Evolutionary conservation across 2,329 filamentous ascomycete genomes (phyloP), one percentile per base, ranked within the genome.

Genomic region (Neopestalotiopsis rosae): DNA sequence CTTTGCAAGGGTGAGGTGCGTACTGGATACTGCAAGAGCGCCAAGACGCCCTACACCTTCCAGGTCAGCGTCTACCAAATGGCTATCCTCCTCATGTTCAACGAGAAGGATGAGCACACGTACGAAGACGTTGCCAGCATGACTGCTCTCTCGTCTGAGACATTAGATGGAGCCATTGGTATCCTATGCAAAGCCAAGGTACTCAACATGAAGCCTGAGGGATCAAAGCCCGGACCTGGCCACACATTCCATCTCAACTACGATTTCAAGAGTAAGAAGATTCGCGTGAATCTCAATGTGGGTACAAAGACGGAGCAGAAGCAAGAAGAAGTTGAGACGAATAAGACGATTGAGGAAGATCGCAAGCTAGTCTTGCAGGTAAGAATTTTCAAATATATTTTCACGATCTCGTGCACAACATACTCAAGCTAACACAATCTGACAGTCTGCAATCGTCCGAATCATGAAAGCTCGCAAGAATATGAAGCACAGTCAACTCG

Each of bases 401-500:
- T 68, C 5, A 57, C 7, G 38, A 12, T 61, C 38, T 32, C 61
- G 57, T 28, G 20, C 2, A 57, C 42, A 38, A 61, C 52, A 62
- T 66, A 7, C 4, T 17, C 14, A 9, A 52, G n/a, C 69, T 68
- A 72, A 69, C 30, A 49, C 65, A 14, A 58, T 71, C 65, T 68
- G 10, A 10, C 73, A 99, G 95, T 98, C 96, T 71, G 95, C 95
- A 30, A 98, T 99, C 80, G 96, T 99, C 68, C 94, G 96, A 77
- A 98, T 99, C 85, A 99, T 99, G 96, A 99, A 99, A 86, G 97
- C 95, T 3, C 92, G 96, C 70, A 98, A 99, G 90, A 94, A 92
- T 84, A 97, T 98, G 94, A 98, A 98, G 89, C 95, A 99, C 83
- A 91, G 92, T 71, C 92, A 96, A 78, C 91, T 99, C 13, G 94